Evolutionary conservation across 2,329 filamentous ascomycete genomes (phyloP).

Genomic region (Arthrinium phaeospermum): DNA sequence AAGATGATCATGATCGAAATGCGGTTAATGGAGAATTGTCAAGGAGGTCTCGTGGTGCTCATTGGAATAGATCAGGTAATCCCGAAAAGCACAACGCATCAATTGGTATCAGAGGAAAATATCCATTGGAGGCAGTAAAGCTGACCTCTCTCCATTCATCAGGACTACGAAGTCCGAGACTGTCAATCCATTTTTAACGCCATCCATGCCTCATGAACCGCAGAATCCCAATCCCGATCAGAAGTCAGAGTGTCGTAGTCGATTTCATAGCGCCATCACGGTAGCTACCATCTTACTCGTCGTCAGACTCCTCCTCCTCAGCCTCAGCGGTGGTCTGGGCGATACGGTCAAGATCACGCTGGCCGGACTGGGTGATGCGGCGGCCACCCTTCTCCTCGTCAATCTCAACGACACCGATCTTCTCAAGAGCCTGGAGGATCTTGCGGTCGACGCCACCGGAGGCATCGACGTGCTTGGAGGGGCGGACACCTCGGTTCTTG

Average conservation of each 20-base stretch:
- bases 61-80: background rate
- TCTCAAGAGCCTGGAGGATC: constrained; percentile 96
- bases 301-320: constrained; percentile 71
- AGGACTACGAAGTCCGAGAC: constrained; percentile 18
- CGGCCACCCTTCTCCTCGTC: constrained; percentile 99
- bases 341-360: constrained; percentile 98
- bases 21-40: background rate
- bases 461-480: constrained; percentile 94
- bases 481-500: constrained; percentile 95
- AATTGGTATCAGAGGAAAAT: constrained; percentile 20
- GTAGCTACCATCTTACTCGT: constrained; percentile 59
- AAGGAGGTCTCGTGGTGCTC: background rate
- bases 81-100: constrained; percentile 13
- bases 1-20: no score
- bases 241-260: constrained; percentile 17
- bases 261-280: constrained; percentile 10
- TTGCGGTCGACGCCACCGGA: constrained; percentile 96
- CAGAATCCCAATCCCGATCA: constrained; percentile 17
- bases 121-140: constrained; percentile 13
- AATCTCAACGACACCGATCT: constrained; percentile 97
- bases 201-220: constrained; percentile 22
- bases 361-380: constrained; percentile 95
- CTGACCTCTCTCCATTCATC: constrained; percentile 19
- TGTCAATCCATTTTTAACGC: constrained; percentile 21
- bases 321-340: constrained; percentile 80